These are phyloP conservation scores for Achlya hypogyna DNA, from an alignment of 352 stramenopile genomes.

Conservation along the genomic window DNA sequence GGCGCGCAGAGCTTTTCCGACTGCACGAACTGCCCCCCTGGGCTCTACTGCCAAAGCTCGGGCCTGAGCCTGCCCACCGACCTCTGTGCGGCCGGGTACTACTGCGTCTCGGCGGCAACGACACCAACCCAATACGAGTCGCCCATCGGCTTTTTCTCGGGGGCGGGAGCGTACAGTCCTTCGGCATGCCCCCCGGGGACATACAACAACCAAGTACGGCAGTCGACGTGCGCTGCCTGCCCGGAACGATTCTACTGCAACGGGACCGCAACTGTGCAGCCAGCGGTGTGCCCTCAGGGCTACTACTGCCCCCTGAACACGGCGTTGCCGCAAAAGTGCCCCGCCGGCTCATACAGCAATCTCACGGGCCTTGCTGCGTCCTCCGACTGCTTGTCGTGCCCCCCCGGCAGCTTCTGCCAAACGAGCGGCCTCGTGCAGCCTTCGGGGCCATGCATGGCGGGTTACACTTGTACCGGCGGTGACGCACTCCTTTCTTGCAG, in stretches of 20 bases:
- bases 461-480: constrained; percentile 71
- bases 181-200: constrained; percentile 56
- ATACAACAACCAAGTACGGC: constrained; percentile 39
- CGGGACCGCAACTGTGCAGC: constrained; percentile 3
- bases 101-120: constrained; percentile 28
- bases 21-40: constrained; percentile 25
- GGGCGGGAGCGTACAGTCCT: constrained; percentile 13
- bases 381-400: constrained; percentile 71
- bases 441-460: constrained; percentile 61
- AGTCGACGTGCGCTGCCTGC: constrained; percentile 8
- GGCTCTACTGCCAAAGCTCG: constrained; percentile 27
- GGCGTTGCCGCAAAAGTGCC: constrained; percentile 22
- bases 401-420: constrained; percentile 65
- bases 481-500: neutral
- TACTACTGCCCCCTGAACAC: constrained; percentile 26
- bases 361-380: constrained; percentile 54
- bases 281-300: constrained; percentile 23
- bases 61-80: constrained; percentile 23
- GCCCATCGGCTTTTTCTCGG: constrained; percentile 14
- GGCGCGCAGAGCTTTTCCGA: constrained; percentile 14
- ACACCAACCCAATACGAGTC: constrained; percentile 22
- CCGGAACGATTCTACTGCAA: constrained; percentile 24
- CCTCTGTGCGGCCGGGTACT: constrained; percentile 37
- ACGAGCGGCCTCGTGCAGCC: constrained; percentile 52
- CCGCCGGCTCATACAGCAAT: constrained; percentile 29